Conservation (phyloP, 2,329 filamentous ascomycete genomes). For the Penicillium expansum region DNA sequence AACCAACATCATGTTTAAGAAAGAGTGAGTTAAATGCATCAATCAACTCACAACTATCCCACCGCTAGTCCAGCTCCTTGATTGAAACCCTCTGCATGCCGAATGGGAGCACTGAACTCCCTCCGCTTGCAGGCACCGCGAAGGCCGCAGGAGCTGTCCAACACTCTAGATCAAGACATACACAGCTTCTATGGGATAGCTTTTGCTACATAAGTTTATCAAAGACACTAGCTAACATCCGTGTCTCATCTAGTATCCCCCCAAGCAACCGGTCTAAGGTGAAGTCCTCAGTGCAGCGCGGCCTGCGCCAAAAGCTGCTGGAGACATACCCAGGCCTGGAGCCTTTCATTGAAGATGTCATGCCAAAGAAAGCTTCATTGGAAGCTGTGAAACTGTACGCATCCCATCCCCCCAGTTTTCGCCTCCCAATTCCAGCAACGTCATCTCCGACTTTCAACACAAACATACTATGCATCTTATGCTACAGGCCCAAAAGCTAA, state of each 20-base stretch:
- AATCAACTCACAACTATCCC: neutral
- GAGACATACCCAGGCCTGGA: conserved; percentile 81
- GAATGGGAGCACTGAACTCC: neutral
- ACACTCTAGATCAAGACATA: neutral
- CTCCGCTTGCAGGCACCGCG: too few relatives aligned
- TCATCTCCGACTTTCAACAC: neutral
- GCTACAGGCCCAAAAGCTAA: conserved; percentile 2
- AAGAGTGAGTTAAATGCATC: conserved; percentile 65
- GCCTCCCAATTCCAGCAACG: neutral
- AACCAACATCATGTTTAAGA: conserved; percentile 73
- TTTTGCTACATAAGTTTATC: neutral
- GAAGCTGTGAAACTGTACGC: conserved; percentile 79
- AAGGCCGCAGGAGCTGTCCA: neutral
- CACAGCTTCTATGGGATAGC: neutral
- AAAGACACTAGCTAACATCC: conserved; percentile 12
- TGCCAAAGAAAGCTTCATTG: conserved; percentile 91
- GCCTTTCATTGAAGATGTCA: conserved; percentile 85
- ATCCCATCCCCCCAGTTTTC: conserved; percentile 6
- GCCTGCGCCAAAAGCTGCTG: conserved; percentile 76
- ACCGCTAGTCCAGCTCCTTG: too few relatives aligned
- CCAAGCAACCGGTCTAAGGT: conserved; percentile 87
- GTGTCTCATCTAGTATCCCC: conserved; percentile 58
- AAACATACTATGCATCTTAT: neutral
- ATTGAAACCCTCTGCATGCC: neutral
- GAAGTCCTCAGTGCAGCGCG: conserved; percentile 91